Conservation (phyloP, 345 rosid genomes). For the Lepidium aucheri region DNA sequence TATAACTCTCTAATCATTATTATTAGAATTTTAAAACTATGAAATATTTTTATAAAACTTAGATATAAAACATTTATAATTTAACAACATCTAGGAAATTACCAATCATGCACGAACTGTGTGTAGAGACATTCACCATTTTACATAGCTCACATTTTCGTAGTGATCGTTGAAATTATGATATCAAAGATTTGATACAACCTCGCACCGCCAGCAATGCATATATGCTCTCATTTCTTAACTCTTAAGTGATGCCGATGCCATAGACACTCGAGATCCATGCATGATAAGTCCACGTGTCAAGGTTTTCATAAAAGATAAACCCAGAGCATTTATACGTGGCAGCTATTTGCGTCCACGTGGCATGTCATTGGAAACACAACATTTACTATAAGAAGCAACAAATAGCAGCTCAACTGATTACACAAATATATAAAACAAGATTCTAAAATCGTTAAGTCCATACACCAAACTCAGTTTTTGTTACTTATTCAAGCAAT, state of each 20-base stretch:
- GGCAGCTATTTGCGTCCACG: conserved; percentile 15
- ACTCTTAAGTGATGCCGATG: not conserved
- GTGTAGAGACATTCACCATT: no score
- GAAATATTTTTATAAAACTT: no score
- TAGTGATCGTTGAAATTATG: no score
- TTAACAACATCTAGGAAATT: no score
- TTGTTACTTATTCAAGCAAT: not conserved
- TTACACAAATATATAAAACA: not conserved
- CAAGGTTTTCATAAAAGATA: not conserved
- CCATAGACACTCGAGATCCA: conserved; percentile 1
- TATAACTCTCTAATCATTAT: no score
- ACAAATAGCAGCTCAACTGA: not conserved
- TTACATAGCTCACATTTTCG: no score
- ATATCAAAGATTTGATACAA: no score
- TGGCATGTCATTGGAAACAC: not conserved
- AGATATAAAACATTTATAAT: no score
- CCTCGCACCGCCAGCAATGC: no score
- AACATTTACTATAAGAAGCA: conserved; percentile 10
- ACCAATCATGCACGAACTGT: no score
- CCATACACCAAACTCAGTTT: not conserved
- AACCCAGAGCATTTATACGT: not conserved
- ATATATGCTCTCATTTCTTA: not conserved
- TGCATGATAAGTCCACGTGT: conserved; percentile 18
- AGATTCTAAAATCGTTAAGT: not conserved
- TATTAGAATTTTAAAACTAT: no score